These are phyloP conservation scores for Xylaria scruposa DNA, from an alignment of 495 filamentous ascomycete species.

Conservation along the genomic window DNA sequence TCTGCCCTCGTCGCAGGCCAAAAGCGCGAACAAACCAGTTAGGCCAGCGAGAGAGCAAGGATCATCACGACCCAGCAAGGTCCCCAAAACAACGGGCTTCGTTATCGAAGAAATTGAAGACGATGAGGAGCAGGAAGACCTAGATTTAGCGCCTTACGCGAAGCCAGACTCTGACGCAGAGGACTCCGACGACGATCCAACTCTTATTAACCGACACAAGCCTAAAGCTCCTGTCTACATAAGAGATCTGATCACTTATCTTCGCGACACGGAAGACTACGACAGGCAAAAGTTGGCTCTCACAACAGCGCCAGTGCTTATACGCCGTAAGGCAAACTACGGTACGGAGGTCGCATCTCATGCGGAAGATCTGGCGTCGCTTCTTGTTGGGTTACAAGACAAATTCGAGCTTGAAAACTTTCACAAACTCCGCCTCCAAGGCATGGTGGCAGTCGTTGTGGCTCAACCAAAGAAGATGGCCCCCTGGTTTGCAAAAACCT, in stretches of 20 bases:
- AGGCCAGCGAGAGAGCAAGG: conserved; percentile 31
- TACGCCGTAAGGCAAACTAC: conserved; percentile 85
- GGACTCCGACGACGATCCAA: conserved; percentile 92
- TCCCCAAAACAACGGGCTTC: conserved; percentile 44
- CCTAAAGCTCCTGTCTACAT: conserved; percentile 90
- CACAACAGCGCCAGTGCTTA: conserved; percentile 74
- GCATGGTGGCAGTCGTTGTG: conserved; percentile 82
- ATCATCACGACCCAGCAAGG: conserved; percentile 35
- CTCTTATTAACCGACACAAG: conserved; percentile 79
- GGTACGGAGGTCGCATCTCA: conserved; percentile 88
- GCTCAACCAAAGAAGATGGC: conserved; percentile 79
- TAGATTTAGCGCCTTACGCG: conserved; percentile 79
- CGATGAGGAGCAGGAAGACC: conserved; percentile 64
- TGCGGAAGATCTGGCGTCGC: conserved; percentile 76
- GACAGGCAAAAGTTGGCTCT: conserved; percentile 85
- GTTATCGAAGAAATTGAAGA: conserved; percentile 75
- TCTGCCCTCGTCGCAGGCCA: conserved; percentile 25
- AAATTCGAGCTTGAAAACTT: conserved; percentile 79
- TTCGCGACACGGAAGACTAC: conserved; percentile 82
- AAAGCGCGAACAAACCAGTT: conserved; percentile 27
- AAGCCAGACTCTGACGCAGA: conserved; percentile 93
- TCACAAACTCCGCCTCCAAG: conserved; percentile 76
- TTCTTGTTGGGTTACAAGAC: conserved; percentile 81
- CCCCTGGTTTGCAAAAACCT: conserved; percentile 80
- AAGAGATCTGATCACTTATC: conserved; percentile 78